A percentile compares a stretch with the other conserved stretches of the same genome.
Conservation (phyloP, 2,329 filamentous ascomycete genomes). For the Sarocladium oryzae region DNA sequence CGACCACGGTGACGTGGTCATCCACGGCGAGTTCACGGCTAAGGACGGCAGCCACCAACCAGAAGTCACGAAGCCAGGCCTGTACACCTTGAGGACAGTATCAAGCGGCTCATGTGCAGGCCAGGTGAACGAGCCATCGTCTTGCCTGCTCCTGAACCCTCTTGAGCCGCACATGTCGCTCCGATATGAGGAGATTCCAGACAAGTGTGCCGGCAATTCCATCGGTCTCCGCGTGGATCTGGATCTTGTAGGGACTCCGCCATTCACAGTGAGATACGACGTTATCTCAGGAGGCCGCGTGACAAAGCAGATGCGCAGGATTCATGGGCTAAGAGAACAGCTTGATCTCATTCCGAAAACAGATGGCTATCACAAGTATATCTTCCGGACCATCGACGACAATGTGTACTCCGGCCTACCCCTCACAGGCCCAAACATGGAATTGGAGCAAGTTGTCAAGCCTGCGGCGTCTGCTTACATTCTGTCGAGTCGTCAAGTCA, state of each 20-base stretch:
- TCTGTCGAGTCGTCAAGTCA: slow-evolving; percentile 45
- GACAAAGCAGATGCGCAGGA: slow-evolving; percentile 45
- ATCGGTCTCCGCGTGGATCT: slow-evolving; percentile 85
- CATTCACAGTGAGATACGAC: slow-evolving; percentile 77
- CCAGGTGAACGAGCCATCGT: slow-evolving; percentile 86
- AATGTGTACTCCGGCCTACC: slow-evolving; percentile 66
- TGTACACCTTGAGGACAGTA: slow-evolving; percentile 79
- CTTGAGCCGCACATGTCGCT: slow-evolving; percentile 76
- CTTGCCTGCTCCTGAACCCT: slow-evolving; percentile 88
- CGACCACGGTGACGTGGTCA: slow-evolving; percentile 57
- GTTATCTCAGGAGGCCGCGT: slow-evolving; percentile 48
- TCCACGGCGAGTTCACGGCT: slow-evolving; percentile 51
- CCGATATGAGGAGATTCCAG: slow-evolving; percentile 73
- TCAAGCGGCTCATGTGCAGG: slow-evolving; percentile 77
- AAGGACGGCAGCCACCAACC: slow-evolving; percentile 59
- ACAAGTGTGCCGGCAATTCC: slow-evolving; percentile 91
- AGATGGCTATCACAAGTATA: slow-evolving; percentile 81
- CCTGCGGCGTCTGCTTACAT: slow-evolving; percentile 80
- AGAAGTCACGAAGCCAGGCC: slow-evolving; percentile 66
- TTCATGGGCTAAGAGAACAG: slow-evolving; percentile 73
- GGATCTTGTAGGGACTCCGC: slow-evolving; percentile 86
- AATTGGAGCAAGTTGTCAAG: slow-evolving; percentile 84
- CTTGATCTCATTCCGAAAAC: slow-evolving; percentile 74
- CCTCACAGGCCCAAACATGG: slow-evolving; percentile 53
- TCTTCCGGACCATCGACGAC: slow-evolving; percentile 76